Conservation (phyloP, 2,329 filamentous ascomycete genomes). For the Chrysosporium queenslandicum region DNA sequence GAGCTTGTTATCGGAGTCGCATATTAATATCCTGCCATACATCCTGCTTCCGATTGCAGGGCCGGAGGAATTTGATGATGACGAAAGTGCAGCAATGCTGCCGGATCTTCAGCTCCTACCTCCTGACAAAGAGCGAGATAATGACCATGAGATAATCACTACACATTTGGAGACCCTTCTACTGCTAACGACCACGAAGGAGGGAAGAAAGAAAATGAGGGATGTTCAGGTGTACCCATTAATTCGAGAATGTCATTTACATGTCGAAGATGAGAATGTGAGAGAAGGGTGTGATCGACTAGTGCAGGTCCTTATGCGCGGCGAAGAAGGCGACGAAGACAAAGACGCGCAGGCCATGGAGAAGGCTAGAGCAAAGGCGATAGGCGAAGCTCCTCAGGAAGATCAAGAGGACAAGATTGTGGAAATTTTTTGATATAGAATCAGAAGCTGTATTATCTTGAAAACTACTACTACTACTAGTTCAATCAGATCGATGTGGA, state of each 20-base stretch:
- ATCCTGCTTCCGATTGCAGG: constrained; percentile 80
- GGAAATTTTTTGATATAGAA: constrained; percentile 34
- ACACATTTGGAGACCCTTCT: constrained; percentile 85
- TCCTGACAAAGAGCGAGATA: constrained; percentile 78
- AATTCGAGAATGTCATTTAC: constrained; percentile 71
- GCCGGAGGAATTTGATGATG: constrained; percentile 74
- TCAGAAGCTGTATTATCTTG: no score
- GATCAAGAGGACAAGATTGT: constrained; percentile 39
- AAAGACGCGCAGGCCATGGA: constrained; percentile 31
- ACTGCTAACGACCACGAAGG: constrained; percentile 66
- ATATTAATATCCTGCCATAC: constrained; percentile 77
- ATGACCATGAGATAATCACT: constrained; percentile 63
- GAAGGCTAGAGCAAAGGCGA: constrained; percentile 35
- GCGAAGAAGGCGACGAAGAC: constrained; percentile 54
- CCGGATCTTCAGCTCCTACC: constrained; percentile 82
- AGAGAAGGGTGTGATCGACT: constrained; percentile 76
- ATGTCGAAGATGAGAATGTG: constrained; percentile 68
- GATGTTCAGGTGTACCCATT: constrained; percentile 78
- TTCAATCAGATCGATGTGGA: not conserved
- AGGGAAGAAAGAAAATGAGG: constrained; percentile 65
- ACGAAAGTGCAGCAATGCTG: constrained; percentile 78
- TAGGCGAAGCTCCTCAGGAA: constrained; percentile 21
- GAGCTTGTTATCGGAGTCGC: constrained; percentile 58
- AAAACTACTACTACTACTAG: no score
- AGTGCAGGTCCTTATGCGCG: constrained; percentile 78